Evolutionary conservation across 2,329 filamentous ascomycete genomes (phyloP), one percentile per base, ranked within the genome.

Genomic region (Xylariaceae sp.): DNA sequence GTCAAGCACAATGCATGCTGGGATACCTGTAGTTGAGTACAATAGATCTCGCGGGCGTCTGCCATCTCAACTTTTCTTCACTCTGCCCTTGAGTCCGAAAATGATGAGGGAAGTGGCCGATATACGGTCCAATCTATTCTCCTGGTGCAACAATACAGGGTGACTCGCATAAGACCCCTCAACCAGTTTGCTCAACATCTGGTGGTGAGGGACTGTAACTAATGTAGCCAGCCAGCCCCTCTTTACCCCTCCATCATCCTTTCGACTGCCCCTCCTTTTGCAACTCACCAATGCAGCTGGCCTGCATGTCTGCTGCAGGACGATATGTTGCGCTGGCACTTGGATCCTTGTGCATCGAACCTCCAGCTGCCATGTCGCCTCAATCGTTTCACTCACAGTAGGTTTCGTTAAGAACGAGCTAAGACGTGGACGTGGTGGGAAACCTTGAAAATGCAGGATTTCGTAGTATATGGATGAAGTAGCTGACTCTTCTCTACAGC

Each of bases 211-310:
- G 48, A 33, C 24, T 53, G 26, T 39, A 50, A 53, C 45, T 50
- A 58, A 57, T 49, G 53, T 40, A 14, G 50, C 37, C 26, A 58
- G 57, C 45, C 51, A 58, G 58, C 67, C 67, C 66, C 67, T 67
- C 65, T 60, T 66, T 69, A 67, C 67, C 67, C 67, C 67, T 69
- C 67, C 67, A 68, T 68, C 51, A 58, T 62, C 63, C 41, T 53
- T n/a, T 53, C 56, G 47, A 53, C 45, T 68, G 62, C 67, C 66
- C 66, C 67, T 67, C 67, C 57, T 67, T 65, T 65, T 60, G 60
- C 41, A 56, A 56, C 60, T 65, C 60, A 52, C 37, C 61, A 60
- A 49, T 65, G 66, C 67, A 67, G 62, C 58, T 63, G 45, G 56
- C 56, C 57, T 65, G 66, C 67, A 69, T 61, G 58, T 56, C 52